A percentile compares a stretch with the other conserved stretches of the same genome.
Evolutionary conservation across 768 basidiomycete species (phyloP).

Genomic region (Cubamyces lactineus): DNA sequence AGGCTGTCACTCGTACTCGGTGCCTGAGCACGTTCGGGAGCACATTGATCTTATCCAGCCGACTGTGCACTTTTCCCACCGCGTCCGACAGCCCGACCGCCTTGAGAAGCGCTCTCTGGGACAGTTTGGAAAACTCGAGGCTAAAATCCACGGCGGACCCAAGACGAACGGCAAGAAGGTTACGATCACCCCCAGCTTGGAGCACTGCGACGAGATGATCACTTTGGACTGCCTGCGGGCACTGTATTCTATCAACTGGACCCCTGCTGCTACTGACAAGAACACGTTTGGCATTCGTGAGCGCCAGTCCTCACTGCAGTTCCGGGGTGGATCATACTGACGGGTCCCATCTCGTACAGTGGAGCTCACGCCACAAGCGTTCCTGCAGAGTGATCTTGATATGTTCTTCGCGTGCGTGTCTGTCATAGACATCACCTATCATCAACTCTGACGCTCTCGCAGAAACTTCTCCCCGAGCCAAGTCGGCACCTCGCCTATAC

Average conservation of each 20-base stretch:
- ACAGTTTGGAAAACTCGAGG: constrained; percentile 10
- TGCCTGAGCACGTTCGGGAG: constrained; percentile 57
- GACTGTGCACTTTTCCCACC: constrained; percentile 62
- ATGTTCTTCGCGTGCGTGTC: constrained; percentile 37
- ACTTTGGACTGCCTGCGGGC: constrained; percentile 37
- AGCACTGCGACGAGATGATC: constrained; percentile 34
- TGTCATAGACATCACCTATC: background rate
- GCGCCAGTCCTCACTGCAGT: too few relatives aligned
- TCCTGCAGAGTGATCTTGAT: constrained; percentile 46
- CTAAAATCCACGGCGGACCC: constrained; percentile 8
- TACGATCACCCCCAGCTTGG: constrained; percentile 23
- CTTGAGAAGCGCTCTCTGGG: constrained; percentile 42
- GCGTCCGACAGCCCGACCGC: constrained; percentile 32
- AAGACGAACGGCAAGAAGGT: constrained; percentile 25
- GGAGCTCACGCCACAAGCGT: constrained; percentile 48
- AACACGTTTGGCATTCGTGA: constrained; percentile 38
- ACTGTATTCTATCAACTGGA: constrained; percentile 37
- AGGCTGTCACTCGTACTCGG: constrained; percentile 65
- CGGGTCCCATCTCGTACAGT: too few relatives aligned
- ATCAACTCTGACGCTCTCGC: background rate
- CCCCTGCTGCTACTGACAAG: constrained; percentile 28
- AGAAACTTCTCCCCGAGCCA: constrained; percentile 44
- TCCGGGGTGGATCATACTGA: too few relatives aligned
- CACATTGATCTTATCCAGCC: constrained; percentile 73
- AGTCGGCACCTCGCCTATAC: constrained; percentile 42